Conservation (phyloP, 1,284 basidiomycete genomes). For the Cryptococcus maquisensis region DNA sequence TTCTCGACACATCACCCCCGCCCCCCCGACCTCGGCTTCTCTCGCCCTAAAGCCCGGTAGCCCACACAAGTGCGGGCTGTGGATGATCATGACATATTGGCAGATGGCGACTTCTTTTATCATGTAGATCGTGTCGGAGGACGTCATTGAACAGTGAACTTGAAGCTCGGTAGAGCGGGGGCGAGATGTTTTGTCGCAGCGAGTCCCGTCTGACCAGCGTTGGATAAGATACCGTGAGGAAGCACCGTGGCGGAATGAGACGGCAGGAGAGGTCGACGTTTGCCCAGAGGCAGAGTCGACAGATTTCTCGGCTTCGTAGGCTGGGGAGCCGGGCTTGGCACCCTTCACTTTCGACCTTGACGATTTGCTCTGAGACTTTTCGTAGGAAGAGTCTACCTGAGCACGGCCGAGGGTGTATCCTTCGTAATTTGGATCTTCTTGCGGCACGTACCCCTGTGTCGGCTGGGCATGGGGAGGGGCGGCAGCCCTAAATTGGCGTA, state of each 20-base stretch:
- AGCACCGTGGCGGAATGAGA: constrained; percentile 27
- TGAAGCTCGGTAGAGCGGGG: constrained; percentile 87
- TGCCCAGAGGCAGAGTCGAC: neutral
- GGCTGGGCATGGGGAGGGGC: constrained; percentile 58
- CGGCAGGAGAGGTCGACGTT: constrained; percentile 9
- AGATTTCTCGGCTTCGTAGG: neutral
- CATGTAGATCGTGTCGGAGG: constrained; percentile 69
- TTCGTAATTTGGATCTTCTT: constrained; percentile 64
- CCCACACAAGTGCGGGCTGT: constrained; percentile 84
- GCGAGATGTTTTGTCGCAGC: constrained; percentile 83
- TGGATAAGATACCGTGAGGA: constrained; percentile 79
- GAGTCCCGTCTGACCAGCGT: constrained; percentile 78
- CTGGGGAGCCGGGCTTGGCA: neutral
- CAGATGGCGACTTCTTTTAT: constrained; percentile 86
- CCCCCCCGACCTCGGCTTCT: constrained; percentile 32
- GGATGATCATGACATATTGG: constrained; percentile 84
- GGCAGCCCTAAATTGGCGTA: constrained; percentile 81
- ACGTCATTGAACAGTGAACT: constrained; percentile 93
- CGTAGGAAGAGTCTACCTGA: constrained; percentile 5
- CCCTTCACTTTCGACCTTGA: constrained; percentile 5
- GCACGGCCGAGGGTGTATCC: constrained; percentile 43
- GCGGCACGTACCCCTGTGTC: constrained; percentile 64
- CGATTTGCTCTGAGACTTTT: neutral
- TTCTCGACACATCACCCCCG: constrained; percentile 42
- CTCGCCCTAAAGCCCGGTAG: constrained; percentile 82